A percentile compares a stretch with the other conserved stretches of the same genome.
Conservation (phyloP, 305 asterid genomes). For the Solanum aculeatissimum region DNA sequence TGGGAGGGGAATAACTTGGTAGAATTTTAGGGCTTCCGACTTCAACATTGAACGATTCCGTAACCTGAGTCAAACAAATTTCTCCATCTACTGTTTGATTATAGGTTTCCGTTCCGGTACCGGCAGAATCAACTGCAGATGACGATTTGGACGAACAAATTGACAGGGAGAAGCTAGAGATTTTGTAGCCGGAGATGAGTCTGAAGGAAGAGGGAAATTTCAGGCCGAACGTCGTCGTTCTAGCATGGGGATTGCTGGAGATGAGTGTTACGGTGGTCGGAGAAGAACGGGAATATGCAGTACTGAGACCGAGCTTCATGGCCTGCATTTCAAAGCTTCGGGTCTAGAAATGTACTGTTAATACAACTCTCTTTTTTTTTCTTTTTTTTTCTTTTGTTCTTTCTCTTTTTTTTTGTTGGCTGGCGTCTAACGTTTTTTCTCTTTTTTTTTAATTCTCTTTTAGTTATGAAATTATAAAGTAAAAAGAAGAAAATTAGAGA, state of each 20-base stretch:
- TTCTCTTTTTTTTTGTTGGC: too few relatives aligned
- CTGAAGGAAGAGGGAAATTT: neutral
- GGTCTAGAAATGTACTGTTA: neutral
- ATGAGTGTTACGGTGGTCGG: neutral
- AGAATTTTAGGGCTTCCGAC: constrained; percentile 38
- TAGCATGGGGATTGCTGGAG: neutral
- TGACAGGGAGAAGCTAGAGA: neutral
- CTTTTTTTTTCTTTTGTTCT: too few relatives aligned
- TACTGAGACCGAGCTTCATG: neutral
- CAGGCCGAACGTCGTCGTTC: neutral
- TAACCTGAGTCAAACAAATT: constrained; percentile 11
- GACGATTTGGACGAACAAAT: constrained; percentile 1
- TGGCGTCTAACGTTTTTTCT: too few relatives aligned
- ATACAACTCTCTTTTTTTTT: neutral
- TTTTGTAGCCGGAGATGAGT: neutral
- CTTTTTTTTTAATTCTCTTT: too few relatives aligned
- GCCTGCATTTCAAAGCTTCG: neutral
- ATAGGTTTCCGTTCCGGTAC: neutral
- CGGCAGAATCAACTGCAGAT: neutral
- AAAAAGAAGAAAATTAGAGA: too few relatives aligned
- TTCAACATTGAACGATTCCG: constrained; percentile 30
- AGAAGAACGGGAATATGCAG: constrained; percentile 1
- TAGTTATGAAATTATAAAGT: too few relatives aligned
- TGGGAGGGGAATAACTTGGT: constrained; percentile 16
- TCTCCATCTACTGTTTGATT: constrained; percentile 4